Percentiles rank a stretch among this genome's conserved stretches.
Conservation (phyloP, 2,329 filamentous ascomycete genomes). For the Fusarium tuaranense region DNA sequence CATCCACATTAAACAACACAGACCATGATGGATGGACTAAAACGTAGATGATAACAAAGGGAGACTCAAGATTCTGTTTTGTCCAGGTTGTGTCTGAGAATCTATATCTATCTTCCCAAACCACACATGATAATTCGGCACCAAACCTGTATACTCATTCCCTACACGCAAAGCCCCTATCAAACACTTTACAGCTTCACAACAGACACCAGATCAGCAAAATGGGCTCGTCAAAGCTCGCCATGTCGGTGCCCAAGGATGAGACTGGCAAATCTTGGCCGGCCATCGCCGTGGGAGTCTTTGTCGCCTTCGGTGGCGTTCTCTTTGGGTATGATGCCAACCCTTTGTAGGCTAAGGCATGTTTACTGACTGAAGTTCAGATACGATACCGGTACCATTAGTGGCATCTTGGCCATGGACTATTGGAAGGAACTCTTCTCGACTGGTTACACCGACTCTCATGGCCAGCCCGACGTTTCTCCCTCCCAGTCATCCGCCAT, state of each 20-base stretch:
- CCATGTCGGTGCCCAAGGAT: neutral
- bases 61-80: neutral
- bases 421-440: conserved; percentile 58
- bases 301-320: conserved; percentile 45
- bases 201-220: neutral
- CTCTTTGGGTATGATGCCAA: conserved; percentile 12
- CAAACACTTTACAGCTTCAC: neutral
- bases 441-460: conserved; percentile 38
- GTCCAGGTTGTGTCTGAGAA: neutral
- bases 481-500: conserved; percentile 70
- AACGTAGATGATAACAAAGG: neutral
- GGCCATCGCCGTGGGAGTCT: conserved; percentile 68
- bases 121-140: neutral
- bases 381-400: conserved; percentile 50
- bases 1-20: neutral
- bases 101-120: conserved; percentile 1
- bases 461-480: conserved; percentile 50
- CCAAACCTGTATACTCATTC: neutral
- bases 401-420: conserved; percentile 53
- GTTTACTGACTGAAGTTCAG: neutral
- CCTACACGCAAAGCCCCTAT: neutral
- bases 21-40: neutral
- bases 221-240: neutral
- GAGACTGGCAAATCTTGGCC: conserved; percentile 70
- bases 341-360: neutral